A percentile compares a stretch with the other conserved stretches of the same genome.
These are phyloP conservation scores for Cucurbita maxima DNA, from an alignment of 306 rosid species.

Conservation along the genomic window DNA sequence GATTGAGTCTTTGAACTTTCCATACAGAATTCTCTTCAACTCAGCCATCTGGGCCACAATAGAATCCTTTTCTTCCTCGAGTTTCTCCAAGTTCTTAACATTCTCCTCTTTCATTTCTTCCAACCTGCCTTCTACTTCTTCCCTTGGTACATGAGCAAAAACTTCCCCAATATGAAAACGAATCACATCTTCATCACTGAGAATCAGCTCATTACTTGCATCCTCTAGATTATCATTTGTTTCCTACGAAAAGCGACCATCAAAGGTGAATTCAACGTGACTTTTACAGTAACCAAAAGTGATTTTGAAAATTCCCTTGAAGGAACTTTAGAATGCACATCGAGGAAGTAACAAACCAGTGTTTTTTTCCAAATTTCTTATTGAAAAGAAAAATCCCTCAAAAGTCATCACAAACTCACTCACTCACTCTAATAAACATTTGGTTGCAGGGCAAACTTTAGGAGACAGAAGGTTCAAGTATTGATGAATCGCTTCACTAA, in stretches of 20 bases:
- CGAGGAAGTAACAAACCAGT: not conserved
- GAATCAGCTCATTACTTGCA: conserved; percentile 82
- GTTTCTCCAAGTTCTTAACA: conserved; percentile 50
- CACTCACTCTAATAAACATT: not conserved
- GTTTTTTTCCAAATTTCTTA: not conserved
- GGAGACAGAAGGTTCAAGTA: not conserved
- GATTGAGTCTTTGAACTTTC: conserved; percentile 87
- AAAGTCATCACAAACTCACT: not conserved
- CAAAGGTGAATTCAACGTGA: not conserved
- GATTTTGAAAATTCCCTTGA: not conserved
- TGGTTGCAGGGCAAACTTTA: not conserved
- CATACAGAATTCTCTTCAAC: conserved; percentile 69
- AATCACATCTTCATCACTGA: conserved; percentile 74
- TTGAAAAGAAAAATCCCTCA: not conserved
- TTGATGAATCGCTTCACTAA: not conserved
- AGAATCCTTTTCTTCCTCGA: conserved; percentile 54
- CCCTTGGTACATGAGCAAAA: conserved; percentile 76
- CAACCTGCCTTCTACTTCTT: conserved; percentile 73
- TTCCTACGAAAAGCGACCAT: conserved; percentile 28
- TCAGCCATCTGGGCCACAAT: conserved; percentile 66
- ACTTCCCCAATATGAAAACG: conserved; percentile 87
- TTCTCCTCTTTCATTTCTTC: conserved; percentile 64
- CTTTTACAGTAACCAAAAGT: not conserved
- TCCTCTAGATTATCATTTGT: conserved; percentile 77
- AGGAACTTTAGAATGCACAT: not conserved